Percentiles rank a stretch among this genome's conserved stretches.
Evolutionary conservation across 2,329 filamentous ascomycete species (phyloP).

Genomic region (Scedosporium dehoogii): DNA sequence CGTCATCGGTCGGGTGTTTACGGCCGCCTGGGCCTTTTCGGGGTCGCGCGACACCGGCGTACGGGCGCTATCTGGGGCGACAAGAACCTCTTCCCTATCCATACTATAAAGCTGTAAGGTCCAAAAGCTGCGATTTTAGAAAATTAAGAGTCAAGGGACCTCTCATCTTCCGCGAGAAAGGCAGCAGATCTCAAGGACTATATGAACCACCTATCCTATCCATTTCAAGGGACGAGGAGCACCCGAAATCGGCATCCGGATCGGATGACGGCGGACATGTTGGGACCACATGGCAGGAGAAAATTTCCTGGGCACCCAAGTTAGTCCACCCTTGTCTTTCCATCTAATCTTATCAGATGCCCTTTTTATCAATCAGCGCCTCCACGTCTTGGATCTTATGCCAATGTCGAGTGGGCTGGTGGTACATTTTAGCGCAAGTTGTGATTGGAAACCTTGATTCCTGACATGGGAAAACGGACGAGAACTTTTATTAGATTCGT

Average conservation of each 20-base stretch:
- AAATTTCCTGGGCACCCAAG: neutral
- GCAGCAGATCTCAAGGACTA: too few species aligned
- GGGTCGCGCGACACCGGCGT: neutral
- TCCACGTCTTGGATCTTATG: too few species aligned
- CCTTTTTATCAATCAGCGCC: too few species aligned
- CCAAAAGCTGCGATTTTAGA: neutral
- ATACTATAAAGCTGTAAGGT: neutral
- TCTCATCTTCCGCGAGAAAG: neutral
- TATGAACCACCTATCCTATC: neutral
- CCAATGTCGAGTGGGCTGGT: too few species aligned
- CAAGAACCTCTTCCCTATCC: neutral
- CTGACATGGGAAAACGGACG: too few species aligned
- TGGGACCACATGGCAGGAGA: neutral
- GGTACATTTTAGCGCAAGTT: too few species aligned
- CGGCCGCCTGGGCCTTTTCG: neutral
- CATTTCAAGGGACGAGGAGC: neutral
- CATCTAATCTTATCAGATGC: slow-evolving; percentile 5
- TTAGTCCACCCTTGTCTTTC: neutral
- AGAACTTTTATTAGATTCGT: too few species aligned
- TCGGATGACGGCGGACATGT: neutral
- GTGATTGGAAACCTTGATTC: too few species aligned
- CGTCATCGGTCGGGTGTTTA: neutral
- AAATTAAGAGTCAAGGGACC: neutral
- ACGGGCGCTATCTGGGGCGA: neutral
- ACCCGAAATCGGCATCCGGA: neutral